These are phyloP conservation scores for Phellopilus nigrolimitatus DNA, from an alignment of 1,284 basidiomycete species.

Conservation along the genomic window DNA sequence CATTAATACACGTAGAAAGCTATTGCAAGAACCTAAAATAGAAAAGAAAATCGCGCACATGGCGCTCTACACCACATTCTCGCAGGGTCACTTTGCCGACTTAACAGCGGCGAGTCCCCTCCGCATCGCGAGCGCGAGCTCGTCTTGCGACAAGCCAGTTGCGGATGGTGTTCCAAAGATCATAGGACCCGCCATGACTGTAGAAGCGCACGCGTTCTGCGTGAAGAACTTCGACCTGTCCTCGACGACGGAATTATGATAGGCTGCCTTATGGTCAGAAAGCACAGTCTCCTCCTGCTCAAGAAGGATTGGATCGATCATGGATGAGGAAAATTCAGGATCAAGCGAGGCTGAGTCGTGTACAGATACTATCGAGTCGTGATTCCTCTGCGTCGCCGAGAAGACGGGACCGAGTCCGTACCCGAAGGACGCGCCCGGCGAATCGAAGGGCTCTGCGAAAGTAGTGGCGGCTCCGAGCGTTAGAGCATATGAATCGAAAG, in stretches of 20 bases:
- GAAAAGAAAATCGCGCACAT: too few species aligned
- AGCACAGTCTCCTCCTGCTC: not conserved
- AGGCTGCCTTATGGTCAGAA: not conserved
- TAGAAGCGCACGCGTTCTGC: not conserved
- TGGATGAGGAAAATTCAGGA: not conserved
- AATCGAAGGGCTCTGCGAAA: not conserved
- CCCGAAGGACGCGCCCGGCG: not conserved
- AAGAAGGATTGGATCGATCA: not conserved
- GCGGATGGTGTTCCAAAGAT: slow-evolving; percentile 7
- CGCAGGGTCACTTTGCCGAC: not conserved
- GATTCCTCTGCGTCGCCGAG: not conserved
- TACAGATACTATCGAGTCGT: not conserved
- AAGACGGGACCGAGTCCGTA: not conserved
- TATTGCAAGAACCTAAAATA: too few species aligned
- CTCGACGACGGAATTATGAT: not conserved
- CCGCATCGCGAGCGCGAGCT: slow-evolving; percentile 2
- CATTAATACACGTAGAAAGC: too few species aligned
- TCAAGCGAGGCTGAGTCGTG: not conserved
- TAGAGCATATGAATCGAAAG: not conserved
- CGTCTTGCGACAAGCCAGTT: slow-evolving; percentile 4
- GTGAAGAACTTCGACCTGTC: not conserved
- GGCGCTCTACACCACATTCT: not conserved
- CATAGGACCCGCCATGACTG: not conserved
- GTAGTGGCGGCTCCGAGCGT: not conserved
- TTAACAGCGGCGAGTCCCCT: not conserved